Evolutionary conservation across 2,329 filamentous ascomycete genomes (phyloP), one percentile per base, ranked within the genome.

Genomic region (Venturia nashicola): DNA sequence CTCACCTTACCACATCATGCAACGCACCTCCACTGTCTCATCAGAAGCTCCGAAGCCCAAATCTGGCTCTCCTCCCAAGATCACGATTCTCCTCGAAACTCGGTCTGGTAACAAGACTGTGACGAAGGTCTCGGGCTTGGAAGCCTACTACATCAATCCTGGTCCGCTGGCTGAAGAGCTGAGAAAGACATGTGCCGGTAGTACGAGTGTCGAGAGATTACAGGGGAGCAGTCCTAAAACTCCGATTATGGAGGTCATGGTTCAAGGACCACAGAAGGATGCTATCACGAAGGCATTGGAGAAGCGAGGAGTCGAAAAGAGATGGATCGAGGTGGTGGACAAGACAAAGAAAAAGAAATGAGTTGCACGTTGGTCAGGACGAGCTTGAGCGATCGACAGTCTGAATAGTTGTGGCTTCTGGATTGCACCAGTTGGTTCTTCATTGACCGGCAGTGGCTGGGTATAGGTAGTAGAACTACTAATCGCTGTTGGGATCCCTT

Each of bases 171-270:
- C 85, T 1, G 86, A 87, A 65, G 86, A 88, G 70, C 69, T 89
- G 68, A 79, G 86, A 69, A 88, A 86, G 74, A 81, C 82, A 40
- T 88, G 86, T 70, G 86, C 86, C 2, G 85, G 86, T n/a, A 84
- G 82, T 65, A 86, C 85, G 14, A 86, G 83, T 65, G 83, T 88
- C 1, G 80, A 83, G 42, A 82, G 84, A 68, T 75, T 86, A 40
- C 79, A 80, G 57, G 86, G 86, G 3, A 81, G 78, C 20, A 79
- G 79, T 66, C 84, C 84, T 9, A 83, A 85, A 68, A 82, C 82
- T 68, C 83, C 84, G 0, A 76, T 86, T 2, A 82, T 87, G 81
- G 86, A 88, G 71, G 81, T 89, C 23, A 78, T 87, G 74, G 80
- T 88, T 3, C 86, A 89, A 69, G 86, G 86, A 1, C 84, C 86